These are phyloP conservation scores for Lachancea fermentati DNA, from an alignment of 805 yeast species.

Conservation along the genomic window DNA sequence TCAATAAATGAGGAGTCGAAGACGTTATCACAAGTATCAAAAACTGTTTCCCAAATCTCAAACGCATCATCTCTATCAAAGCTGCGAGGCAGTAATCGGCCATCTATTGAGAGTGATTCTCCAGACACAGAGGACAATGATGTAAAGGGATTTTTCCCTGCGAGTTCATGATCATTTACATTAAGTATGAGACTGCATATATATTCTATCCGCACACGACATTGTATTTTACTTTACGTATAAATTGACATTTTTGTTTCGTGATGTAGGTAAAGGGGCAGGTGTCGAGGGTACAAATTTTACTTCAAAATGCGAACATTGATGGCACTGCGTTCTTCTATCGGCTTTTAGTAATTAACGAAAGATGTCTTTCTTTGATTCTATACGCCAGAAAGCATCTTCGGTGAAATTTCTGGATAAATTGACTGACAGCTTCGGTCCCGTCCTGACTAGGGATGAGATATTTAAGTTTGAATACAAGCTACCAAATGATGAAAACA, in stretches of 20 bases:
- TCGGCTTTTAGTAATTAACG: not conserved
- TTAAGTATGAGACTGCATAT: too few species aligned
- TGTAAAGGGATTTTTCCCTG: not conserved
- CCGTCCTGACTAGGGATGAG: constrained; percentile 60
- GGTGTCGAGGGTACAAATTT: too few species aligned
- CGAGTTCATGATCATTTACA: not conserved
- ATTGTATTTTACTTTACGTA: not conserved
- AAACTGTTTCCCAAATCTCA: not conserved
- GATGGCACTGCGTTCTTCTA: not conserved
- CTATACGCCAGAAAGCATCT: constrained; percentile 43
- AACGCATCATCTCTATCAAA: not conserved
- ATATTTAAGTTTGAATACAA: constrained; percentile 58
- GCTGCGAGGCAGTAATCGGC: not conserved
- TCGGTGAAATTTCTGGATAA: constrained; percentile 38
- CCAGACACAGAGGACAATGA: not conserved
- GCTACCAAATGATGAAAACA: constrained; percentile 64
- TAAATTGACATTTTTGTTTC: not conserved
- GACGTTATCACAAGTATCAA: not conserved
- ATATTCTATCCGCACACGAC: not conserved
- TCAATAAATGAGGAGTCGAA: not conserved
- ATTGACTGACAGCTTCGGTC: constrained; percentile 28
- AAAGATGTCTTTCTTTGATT: constrained; percentile 42
- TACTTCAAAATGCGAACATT: too few species aligned
- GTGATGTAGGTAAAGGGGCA: not conserved
- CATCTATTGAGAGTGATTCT: not conserved